These are phyloP conservation scores for Claviceps sp. DNA, from an alignment of 2,329 filamentous ascomycete genomes.

Conservation along the genomic window DNA sequence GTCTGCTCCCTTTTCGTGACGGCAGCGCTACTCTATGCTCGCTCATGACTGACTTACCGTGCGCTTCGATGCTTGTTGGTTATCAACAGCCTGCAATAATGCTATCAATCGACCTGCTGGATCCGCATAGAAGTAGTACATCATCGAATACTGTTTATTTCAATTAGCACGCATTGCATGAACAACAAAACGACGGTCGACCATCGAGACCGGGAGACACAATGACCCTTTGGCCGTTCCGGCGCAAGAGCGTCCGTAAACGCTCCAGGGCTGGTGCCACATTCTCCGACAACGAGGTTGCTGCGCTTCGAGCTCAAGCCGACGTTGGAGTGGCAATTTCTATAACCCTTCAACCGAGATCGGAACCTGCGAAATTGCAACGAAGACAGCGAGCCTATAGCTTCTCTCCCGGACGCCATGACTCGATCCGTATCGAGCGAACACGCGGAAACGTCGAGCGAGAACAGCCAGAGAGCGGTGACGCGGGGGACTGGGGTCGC, in stretches of 20 bases:
- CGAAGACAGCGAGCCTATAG: slow-evolving; percentile 41
- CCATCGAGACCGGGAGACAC: slow-evolving; percentile 5
- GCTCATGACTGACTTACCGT: background rate
- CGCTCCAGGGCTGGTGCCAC: slow-evolving; percentile 39
- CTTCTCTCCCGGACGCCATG: slow-evolving; percentile 47
- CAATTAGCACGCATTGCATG: slow-evolving; percentile 1
- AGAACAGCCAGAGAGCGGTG: slow-evolving; percentile 4
- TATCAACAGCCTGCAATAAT: slow-evolving; percentile 1
- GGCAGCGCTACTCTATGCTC: background rate
- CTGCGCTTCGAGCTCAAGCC: slow-evolving; percentile 22
- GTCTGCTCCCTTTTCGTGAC: background rate
- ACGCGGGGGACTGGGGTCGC: slow-evolving; percentile 16
- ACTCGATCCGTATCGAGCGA: slow-evolving; percentile 32
- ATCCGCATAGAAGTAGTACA: background rate
- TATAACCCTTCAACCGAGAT: slow-evolving; percentile 26
- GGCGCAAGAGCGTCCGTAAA: slow-evolving; percentile 57
- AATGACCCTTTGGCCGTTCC: slow-evolving; percentile 79
- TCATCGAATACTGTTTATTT: background rate
- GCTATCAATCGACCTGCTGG: slow-evolving; percentile 4
- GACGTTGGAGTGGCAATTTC: slow-evolving; percentile 16
- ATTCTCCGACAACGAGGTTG: slow-evolving; percentile 37
- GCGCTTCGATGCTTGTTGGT: slow-evolving; percentile 1
- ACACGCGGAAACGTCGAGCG: slow-evolving; percentile 6
- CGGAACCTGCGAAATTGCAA: slow-evolving; percentile 33
- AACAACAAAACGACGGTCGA: background rate